Conservation (phyloP, 1,284 basidiomycete genomes). For the Trametes versicolor region DNA sequence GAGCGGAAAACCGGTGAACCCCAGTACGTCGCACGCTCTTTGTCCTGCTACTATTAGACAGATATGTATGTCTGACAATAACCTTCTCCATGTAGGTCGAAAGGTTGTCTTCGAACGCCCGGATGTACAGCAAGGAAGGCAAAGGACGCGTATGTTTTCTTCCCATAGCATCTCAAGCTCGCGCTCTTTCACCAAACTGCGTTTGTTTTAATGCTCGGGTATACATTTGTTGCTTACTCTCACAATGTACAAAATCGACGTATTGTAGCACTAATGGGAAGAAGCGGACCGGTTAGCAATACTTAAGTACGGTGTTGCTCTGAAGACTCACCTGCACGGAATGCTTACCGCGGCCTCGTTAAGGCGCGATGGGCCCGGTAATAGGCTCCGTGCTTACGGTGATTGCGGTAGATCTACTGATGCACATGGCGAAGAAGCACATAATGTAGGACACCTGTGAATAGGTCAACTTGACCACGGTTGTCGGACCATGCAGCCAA, state of each 20-base stretch:
- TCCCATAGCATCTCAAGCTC: not conserved
- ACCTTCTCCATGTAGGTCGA: not conserved
- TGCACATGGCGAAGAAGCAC: conserved; percentile 1
- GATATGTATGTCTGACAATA: too few species aligned
- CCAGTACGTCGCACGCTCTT: conserved; percentile 10
- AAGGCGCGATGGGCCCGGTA: not conserved
- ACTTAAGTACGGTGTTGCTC: too few species aligned
- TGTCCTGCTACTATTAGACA: too few species aligned
- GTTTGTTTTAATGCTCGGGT: not conserved
- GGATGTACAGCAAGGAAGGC: not conserved
- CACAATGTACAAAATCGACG: too few species aligned
- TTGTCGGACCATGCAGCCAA: not conserved
- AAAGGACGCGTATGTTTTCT: conserved; percentile 3
- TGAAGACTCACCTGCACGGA: too few species aligned
- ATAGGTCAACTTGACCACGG: conserved; percentile 4
- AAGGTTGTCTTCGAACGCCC: not conserved
- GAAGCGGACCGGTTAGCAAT: not conserved
- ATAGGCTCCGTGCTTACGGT: not conserved
- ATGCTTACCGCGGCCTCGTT: too few species aligned
- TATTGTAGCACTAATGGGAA: too few species aligned
- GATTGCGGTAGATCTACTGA: conserved; percentile 3
- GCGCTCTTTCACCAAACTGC: not conserved
- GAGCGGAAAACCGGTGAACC: conserved; percentile 16
- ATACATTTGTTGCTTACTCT: not conserved
- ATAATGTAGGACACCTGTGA: conserved; percentile 8